A percentile compares a stretch with the other conserved stretches of the same genome.
These are phyloP conservation scores for Anthostomella pinea DNA, from an alignment of 2,329 filamentous ascomycete species.

Conservation along the genomic window DNA sequence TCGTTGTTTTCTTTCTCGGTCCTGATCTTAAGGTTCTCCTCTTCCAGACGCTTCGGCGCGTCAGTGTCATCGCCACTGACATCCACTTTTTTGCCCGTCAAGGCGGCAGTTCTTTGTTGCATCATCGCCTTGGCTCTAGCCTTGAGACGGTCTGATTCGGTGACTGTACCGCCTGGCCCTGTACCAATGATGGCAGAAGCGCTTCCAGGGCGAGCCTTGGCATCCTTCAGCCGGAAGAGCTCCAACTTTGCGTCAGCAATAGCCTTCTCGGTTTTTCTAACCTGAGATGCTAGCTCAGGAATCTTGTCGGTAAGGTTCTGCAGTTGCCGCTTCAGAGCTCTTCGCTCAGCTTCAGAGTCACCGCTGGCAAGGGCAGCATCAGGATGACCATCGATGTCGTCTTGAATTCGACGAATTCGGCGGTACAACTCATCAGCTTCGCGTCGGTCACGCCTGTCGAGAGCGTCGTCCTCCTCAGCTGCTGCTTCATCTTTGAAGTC, in stretches of 20 bases:
- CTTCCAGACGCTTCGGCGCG: slow-evolving; percentile 81
- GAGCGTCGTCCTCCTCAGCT: slow-evolving; percentile 83
- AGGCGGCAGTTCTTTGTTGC: slow-evolving; percentile 91
- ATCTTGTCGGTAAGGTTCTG: slow-evolving; percentile 86
- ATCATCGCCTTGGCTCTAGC: slow-evolving; percentile 96
- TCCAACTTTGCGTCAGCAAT: slow-evolving; percentile 91
- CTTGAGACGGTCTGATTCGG: slow-evolving; percentile 91
- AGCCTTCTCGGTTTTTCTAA: slow-evolving; percentile 83
- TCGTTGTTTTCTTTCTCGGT: slow-evolving; percentile 92
- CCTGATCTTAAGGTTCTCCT: slow-evolving; percentile 77
- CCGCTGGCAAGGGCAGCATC: slow-evolving; percentile 67
- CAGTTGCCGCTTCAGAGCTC: slow-evolving; percentile 82
- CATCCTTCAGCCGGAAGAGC: slow-evolving; percentile 88
- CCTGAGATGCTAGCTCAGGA: slow-evolving; percentile 87
- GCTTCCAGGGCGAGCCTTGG: slow-evolving; percentile 83
- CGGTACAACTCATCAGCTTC: slow-evolving; percentile 94
- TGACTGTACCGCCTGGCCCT: slow-evolving; percentile 84
- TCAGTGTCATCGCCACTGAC: slow-evolving; percentile 68
- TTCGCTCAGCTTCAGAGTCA: slow-evolving; percentile 84
- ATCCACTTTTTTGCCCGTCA: slow-evolving; percentile 80
- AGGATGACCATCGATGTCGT: slow-evolving; percentile 91
- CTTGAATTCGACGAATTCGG: slow-evolving; percentile 84
- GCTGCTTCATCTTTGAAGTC: slow-evolving; percentile 93
- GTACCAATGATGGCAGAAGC: slow-evolving; percentile 83
- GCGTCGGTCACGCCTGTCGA: slow-evolving; percentile 85